phyloP scores from a whole-genome alignment of 1,284 basidiomycete genomes.

The Apiotrichum akiyoshidainum region DNA sequence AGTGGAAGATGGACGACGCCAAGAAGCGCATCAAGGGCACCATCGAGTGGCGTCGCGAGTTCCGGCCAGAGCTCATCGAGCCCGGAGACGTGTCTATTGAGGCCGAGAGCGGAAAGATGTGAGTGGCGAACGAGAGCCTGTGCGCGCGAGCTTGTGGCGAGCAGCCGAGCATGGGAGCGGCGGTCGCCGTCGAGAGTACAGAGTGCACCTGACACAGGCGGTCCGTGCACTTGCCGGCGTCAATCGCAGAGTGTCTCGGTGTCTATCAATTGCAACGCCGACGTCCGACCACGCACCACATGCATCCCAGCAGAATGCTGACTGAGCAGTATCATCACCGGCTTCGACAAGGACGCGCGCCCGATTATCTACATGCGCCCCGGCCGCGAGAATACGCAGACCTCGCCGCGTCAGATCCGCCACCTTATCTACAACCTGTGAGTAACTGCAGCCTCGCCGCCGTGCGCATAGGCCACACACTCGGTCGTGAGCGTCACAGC shows the following conservation, averaged over 20 bases:
- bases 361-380: conserved; percentile 82
- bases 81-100: conserved; percentile 71
- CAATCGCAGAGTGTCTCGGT: no score
- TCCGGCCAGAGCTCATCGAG: conserved; percentile 72
- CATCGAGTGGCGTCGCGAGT: conserved; percentile 75
- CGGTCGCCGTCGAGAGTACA: no score
- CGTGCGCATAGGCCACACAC: not conserved
- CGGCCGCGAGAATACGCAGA: conserved; percentile 73
- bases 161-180: no score
- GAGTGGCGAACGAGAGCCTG: conserved; percentile 31
- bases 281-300: not conserved
- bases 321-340: conserved; percentile 64
- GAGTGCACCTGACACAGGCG: no score
- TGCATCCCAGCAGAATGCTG: not conserved
- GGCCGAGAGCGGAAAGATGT: conserved; percentile 82
- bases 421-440: conserved; percentile 80
- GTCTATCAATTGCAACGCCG: no score
- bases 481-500: no score
- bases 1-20: conserved; percentile 74
- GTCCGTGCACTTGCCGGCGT: no score
- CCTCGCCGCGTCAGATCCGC: conserved; percentile 68
- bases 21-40: conserved; percentile 72
- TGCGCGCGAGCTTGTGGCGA: no score
- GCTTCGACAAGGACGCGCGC: conserved; percentile 75
- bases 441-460: conserved; percentile 7